phyloP scores from a whole-genome alignment of 2,329 filamentous ascomycete genomes.

The Fusarium euwallaceae region DNA sequence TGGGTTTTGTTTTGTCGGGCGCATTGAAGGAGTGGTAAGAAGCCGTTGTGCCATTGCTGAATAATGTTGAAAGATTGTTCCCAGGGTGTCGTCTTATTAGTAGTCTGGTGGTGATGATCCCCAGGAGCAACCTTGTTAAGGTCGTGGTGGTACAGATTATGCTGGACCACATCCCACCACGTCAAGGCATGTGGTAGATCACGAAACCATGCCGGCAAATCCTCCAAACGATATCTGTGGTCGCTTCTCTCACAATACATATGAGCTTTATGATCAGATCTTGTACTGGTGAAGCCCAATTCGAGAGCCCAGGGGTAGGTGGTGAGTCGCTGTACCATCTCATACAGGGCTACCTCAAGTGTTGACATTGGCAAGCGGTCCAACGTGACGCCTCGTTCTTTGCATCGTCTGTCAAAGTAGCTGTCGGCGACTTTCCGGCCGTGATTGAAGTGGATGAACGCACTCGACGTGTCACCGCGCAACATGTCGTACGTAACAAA shows the following conservation, averaged over 20 bases:
- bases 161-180: slow-evolving; percentile 40
- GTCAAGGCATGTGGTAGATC: slow-evolving; percentile 30
- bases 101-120: not conserved
- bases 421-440: slow-evolving; percentile 32
- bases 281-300: slow-evolving; percentile 18
- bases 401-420: slow-evolving; percentile 32
- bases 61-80: slow-evolving; percentile 18
- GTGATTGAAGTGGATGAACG: slow-evolving; percentile 36
- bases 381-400: slow-evolving; percentile 26
- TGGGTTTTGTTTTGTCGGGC: slow-evolving; percentile 16
- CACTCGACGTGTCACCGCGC: slow-evolving; percentile 33
- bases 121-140: not conserved
- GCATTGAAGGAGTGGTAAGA: slow-evolving; percentile 26
- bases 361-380: slow-evolving; percentile 24
- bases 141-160: slow-evolving; percentile 24
- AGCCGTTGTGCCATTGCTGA: slow-evolving; percentile 33
- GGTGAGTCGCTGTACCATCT: slow-evolving; percentile 39
- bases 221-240: slow-evolving; percentile 24
- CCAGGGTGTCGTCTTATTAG: slow-evolving; percentile 11
- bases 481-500: slow-evolving; percentile 42
- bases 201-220: slow-evolving; percentile 33
- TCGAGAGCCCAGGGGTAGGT: slow-evolving; percentile 39
- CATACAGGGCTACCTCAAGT: slow-evolving; percentile 32
- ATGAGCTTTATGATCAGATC: slow-evolving; percentile 3
- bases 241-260: slow-evolving; percentile 6